Evolutionary conservation across 805 yeast species (phyloP).

Genomic region (Jamesozyma rosinii): DNA sequence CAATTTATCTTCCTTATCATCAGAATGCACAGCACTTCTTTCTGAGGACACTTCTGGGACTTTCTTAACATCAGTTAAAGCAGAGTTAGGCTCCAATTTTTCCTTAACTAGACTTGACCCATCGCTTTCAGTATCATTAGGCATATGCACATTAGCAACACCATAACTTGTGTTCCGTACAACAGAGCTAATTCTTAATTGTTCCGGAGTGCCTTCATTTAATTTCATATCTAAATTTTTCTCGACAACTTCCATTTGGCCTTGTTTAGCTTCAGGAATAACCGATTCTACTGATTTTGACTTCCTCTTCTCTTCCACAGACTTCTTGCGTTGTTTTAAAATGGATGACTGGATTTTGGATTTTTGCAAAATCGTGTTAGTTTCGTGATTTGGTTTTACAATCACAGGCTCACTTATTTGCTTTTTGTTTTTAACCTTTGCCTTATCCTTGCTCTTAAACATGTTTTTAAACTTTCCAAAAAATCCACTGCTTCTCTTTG

Average conservation of each 20-base stretch:
- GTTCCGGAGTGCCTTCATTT: slow-evolving; percentile 1
- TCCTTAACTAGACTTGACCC: background rate
- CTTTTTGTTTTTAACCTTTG: background rate
- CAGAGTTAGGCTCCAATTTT: background rate
- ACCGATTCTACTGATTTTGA: background rate
- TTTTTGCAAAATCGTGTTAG: slow-evolving; percentile 1
- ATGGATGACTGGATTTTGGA: background rate
- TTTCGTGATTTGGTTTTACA: background rate
- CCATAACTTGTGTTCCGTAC: slow-evolving; percentile 7
- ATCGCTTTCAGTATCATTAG: background rate
- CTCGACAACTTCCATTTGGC: background rate
- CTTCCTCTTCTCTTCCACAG: background rate
- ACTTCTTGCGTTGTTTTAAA: slow-evolving; percentile 1
- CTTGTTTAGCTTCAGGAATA: background rate
- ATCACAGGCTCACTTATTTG: slow-evolving; percentile 3
- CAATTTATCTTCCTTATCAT: background rate
- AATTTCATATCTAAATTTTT: background rate
- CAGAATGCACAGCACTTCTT: background rate
- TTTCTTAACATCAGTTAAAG: background rate
- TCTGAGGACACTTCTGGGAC: background rate
- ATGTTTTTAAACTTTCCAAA: slow-evolving; percentile 12
- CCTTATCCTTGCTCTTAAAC: slow-evolving; percentile 6
- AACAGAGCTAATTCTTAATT: slow-evolving; percentile 19
- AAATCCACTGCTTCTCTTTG: slow-evolving; percentile 13
- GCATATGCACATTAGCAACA: background rate